Base-by-base conservation (phyloP, 805 yeast species). In the Debaryomyces prosopidis region DNA sequence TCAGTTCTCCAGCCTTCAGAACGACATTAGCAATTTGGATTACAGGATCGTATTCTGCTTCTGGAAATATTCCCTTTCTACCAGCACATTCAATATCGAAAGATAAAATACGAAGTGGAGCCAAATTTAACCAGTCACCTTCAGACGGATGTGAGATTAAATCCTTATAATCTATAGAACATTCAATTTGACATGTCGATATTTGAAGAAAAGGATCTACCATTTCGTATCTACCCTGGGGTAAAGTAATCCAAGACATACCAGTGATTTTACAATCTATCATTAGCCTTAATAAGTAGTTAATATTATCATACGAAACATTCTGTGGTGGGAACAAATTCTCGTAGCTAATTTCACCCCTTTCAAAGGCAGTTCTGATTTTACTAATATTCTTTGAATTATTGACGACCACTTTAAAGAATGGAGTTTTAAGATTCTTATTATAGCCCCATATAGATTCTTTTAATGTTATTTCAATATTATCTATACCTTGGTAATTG, bases 61-160 rank as follows among this genome's bases (percentile, higher is more conserved):
- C 99, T 1, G 99, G 99, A 64, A 94, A 94, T 10, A 94, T 79
- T 43, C 99, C 99, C 52, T 89, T 87, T 66, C 99, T 81, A 37
- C 99, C 99, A 3, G 99, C 94, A 77, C 99, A 94, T 67, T 94
- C 99, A 49, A 94, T 94, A 75, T 94, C 99, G 64, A 94, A 92
- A 9, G 97, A 90, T 53, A 94, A 72, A 40, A 94, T 84, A 58
- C 99, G 84, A 48, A 94, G 74, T 0, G 99, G 99, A 1, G 99
- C 98, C 70, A 87, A 85, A 53, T 83, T 85, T 30, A 89, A 79
- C 91, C 95, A 95, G 49, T 91, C 90, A 4, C 96, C 97, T 60
- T 92, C 98, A 0, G 97, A 78, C 1, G 89, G 77, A 62, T 89
- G 98, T 1, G 96, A 76, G 0, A 88, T 62, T 42, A 94, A 63